Evolutionary conservation across 441 rosid genomes (phyloP).

Genomic region (Jatropha multifida): DNA sequence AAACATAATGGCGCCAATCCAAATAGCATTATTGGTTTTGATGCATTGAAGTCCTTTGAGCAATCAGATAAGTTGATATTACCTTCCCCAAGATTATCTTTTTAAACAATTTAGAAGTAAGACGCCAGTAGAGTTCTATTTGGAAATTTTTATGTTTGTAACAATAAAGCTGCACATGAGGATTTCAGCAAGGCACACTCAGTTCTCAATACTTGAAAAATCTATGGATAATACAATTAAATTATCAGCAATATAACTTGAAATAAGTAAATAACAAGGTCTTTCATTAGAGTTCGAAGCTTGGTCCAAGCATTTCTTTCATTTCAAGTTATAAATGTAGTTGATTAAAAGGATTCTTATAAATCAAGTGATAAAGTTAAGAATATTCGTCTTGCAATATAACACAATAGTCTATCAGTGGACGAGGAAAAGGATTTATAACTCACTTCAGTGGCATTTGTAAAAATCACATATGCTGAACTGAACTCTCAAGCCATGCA

Average conservation of each 20-base stretch:
- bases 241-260: neutral
- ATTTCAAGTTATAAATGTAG: neutral
- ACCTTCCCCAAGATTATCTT: neutral
- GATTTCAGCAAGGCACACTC: no score
- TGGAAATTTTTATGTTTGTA: neutral
- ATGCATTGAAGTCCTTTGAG: neutral
- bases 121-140: neutral
- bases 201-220: no score
- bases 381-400: neutral
- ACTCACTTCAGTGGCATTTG: no score
- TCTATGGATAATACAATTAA: no score
- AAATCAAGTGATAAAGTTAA: neutral
- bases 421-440: neutral
- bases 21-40: neutral
- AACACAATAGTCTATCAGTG: neutral
- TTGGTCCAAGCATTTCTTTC: neutral
- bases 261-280: neutral
- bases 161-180: neutral
- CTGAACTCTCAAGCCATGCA: neutral
- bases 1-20: neutral
- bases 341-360: neutral
- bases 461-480: neutral
- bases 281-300: neutral
- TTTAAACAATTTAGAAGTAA: neutral
- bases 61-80: neutral